Base-by-base conservation (phyloP, 306 rosid species). In the Purshia tridentata region DNA sequence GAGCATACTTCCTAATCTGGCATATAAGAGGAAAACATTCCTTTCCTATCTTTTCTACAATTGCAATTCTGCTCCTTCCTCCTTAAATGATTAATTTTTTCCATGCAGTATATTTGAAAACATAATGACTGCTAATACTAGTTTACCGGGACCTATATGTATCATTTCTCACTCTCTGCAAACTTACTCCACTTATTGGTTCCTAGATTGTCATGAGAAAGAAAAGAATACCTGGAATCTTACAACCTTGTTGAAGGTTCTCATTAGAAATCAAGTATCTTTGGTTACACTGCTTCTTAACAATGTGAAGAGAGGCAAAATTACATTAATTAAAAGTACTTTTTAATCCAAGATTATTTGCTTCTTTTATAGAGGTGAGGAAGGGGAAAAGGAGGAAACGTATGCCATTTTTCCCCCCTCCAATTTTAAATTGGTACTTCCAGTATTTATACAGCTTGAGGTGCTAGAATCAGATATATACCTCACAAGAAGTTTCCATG, bases 401-500 rank as follows among this genome's bases (percentile, higher is more conserved):
- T 15, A 8, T 22, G 46, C 22, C 9, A 47, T 15, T 6, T 29
- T 35, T 16, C 1, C 1, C 9, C 20, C 41, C 16, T 42, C 23
- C 22, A 42, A 14, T 22, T 60, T 46, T 16, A 22, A 20, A 47
- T 6, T 69, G 41, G 54, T 29, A 16, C 22, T 47, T 18, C 13
- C n/a, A 12, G 40, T 49, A 40, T 9, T 29, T 55, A 55, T n/a
- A 22, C 6, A 68, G 35, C 40, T 39, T 41, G 22, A 54, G 19
- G 64, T 13, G 6, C 64, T 19, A 54, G 52, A 58, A 70, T 52
- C 42, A 19, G 65, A 23, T 60, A 45, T 51, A 81, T 88, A 94
- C 98, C 98, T 87, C 90, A 72, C 98, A 94, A 75, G 76, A 80
- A 76, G 65, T 73, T 77, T 75, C 85, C 74, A 57, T 77, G 73